phyloP scores from a whole-genome alignment of 305 asterid species.

The Rubia peregrina region DNA sequence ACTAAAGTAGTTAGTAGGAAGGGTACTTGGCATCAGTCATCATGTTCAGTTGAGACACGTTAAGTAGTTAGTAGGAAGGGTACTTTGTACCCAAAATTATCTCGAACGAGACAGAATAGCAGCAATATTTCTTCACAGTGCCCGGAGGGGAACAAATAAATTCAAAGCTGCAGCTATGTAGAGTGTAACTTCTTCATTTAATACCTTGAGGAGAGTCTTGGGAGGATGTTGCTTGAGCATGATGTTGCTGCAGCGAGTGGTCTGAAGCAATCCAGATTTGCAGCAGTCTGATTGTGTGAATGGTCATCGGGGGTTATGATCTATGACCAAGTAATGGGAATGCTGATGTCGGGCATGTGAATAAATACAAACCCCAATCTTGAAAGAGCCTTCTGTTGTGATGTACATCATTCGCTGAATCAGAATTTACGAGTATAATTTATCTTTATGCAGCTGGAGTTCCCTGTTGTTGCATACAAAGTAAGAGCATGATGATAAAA shows the following conservation, averaged over 20 bases:
- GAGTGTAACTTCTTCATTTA: not conserved
- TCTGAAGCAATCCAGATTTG: not conserved
- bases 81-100: too few relatives aligned
- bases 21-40: too few relatives aligned
- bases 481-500: not conserved
- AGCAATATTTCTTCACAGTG: not conserved
- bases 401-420: not conserved
- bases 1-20: not conserved
- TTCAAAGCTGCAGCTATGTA: not conserved
- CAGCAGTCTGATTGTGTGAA: not conserved
- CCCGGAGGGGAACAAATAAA: not conserved
- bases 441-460: conserved; percentile 5
- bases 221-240: not conserved
- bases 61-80: too few relatives aligned
- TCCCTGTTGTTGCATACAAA: conserved; percentile 3
- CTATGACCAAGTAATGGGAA: not conserved
- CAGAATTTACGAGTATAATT: not conserved
- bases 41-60: too few relatives aligned
- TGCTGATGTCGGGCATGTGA: not conserved
- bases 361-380: not conserved
- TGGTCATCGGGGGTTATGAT: not conserved
- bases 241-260: not conserved
- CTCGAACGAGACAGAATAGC: not conserved
- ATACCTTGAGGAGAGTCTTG: not conserved
- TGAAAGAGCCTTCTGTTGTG: not conserved